These are phyloP conservation scores for Ophiostoma triangulosporum DNA, from an alignment of 2,329 filamentous ascomycete species.

Conservation along the genomic window DNA sequence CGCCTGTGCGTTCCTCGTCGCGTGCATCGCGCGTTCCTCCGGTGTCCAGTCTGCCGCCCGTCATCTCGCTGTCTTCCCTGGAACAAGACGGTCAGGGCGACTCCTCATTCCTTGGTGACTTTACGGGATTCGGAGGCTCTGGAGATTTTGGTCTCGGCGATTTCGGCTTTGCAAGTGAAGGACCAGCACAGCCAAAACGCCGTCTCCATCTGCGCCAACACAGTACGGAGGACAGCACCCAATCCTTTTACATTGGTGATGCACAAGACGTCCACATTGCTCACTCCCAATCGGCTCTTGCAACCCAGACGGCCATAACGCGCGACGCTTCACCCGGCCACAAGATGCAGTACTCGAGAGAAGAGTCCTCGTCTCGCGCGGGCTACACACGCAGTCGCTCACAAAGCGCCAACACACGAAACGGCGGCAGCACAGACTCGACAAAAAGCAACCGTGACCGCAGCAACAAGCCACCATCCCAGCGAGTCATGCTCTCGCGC, in stretches of 20 bases:
- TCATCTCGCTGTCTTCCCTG: slow-evolving; percentile 28
- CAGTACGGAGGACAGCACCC: slow-evolving; percentile 13
- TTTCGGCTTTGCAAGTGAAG: neutral
- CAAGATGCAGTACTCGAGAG: slow-evolving; percentile 23
- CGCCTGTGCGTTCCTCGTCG: neutral
- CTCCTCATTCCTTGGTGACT: slow-evolving; percentile 7
- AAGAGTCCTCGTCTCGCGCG: slow-evolving; percentile 15
- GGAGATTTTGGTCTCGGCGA: neutral
- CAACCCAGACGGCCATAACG: neutral
- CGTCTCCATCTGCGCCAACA: slow-evolving; percentile 8
- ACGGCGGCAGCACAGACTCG: slow-evolving; percentile 28
- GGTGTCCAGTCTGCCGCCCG: slow-evolving; percentile 26
- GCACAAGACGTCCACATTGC: neutral
- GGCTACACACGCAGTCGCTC: slow-evolving; percentile 35
- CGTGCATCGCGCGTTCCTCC: slow-evolving; percentile 17
- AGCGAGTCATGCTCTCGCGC: slow-evolving; percentile 94
- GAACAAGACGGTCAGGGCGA: slow-evolving; percentile 21
- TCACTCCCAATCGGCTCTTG: neutral
- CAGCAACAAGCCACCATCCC: slow-evolving; percentile 41
- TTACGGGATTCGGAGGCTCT: neutral
- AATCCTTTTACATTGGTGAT: slow-evolving; percentile 12
- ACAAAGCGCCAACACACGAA: slow-evolving; percentile 22
- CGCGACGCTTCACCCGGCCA: neutral
- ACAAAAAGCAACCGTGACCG: slow-evolving; percentile 23
- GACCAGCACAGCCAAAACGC: neutral